These are phyloP conservation scores for Prunus mira DNA, from an alignment of 306 rosid species.

Conservation along the genomic window DNA sequence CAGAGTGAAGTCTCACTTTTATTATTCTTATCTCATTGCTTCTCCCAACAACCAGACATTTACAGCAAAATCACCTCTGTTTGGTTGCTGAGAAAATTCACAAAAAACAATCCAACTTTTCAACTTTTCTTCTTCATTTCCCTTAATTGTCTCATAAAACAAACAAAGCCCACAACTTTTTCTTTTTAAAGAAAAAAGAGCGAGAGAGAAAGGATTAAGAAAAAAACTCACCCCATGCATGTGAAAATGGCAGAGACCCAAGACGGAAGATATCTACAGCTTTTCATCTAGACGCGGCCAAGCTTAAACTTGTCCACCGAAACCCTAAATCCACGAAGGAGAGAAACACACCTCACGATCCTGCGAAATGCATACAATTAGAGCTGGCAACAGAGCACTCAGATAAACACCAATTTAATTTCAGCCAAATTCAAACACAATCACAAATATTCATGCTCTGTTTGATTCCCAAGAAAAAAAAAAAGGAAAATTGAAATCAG, in stretches of 20 bases:
- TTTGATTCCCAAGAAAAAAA: conserved; percentile 15
- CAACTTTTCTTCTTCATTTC: not conserved
- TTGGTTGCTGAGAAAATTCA: not conserved
- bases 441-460: not conserved
- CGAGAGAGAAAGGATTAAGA: conserved; percentile 2
- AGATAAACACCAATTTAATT: conserved; percentile 14
- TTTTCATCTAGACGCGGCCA: conserved; percentile 47
- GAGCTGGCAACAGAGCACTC: conserved; percentile 13
- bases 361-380: conserved; percentile 4
- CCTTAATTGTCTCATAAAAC: conserved; percentile 17
- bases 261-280: conserved; percentile 47
- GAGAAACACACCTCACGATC: conserved; percentile 2
- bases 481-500: not conserved
- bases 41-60: conserved; percentile 13
- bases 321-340: conserved; percentile 18
- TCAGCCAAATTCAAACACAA: not conserved
- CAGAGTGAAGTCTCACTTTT: not conserved
- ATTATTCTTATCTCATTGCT: not conserved
- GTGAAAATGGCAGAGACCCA: conserved; percentile 55
- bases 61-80: conserved; percentile 17
- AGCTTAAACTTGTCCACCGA: conserved; percentile 32
- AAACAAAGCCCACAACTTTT: conserved; percentile 10
- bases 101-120: not conserved
- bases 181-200: not conserved
- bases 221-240: conserved; percentile 68